Conservation (phyloP, 2,329 filamentous ascomycete species). For the Cladobotryum mycophilum region DNA sequence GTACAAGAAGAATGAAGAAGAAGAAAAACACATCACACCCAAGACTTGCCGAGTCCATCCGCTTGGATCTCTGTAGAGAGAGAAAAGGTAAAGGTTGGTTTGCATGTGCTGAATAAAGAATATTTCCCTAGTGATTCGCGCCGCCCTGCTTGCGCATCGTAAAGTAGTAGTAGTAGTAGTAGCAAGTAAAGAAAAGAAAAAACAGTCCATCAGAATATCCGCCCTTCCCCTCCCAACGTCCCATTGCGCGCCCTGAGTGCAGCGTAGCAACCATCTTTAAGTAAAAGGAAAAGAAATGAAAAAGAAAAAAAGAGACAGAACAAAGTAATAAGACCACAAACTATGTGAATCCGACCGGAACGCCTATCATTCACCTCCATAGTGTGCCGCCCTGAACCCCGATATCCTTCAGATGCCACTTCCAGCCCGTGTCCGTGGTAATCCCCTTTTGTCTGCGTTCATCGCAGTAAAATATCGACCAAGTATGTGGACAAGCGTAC, state of each 20-base stretch:
- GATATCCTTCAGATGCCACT: constrained; percentile 12
- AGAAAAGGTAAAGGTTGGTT: no score
- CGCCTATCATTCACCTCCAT: constrained; percentile 17
- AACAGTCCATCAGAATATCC: constrained; percentile 3
- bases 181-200: not conserved
- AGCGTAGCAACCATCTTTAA: constrained; percentile 11
- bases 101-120: not conserved
- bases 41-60: no score
- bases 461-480: not conserved
- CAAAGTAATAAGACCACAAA: constrained; percentile 12
- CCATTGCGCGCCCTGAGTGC: constrained; percentile 6
- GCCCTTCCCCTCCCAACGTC: not conserved
- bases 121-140: not conserved
- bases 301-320: constrained; percentile 11
- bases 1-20: no score
- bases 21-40: no score
- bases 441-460: constrained; percentile 5
- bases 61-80: no score
- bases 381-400: constrained; percentile 11
- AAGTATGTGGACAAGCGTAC: no score
- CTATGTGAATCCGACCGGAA: constrained; percentile 15
- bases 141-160: not conserved
- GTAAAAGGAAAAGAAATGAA: constrained; percentile 11
- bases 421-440: constrained; percentile 11
- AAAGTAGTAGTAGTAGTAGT: not conserved